Evolutionary conservation across 306 rosid species (phyloP), one percentile per base, ranked within the genome.

Genomic region (Inga leiocalycina): DNA sequence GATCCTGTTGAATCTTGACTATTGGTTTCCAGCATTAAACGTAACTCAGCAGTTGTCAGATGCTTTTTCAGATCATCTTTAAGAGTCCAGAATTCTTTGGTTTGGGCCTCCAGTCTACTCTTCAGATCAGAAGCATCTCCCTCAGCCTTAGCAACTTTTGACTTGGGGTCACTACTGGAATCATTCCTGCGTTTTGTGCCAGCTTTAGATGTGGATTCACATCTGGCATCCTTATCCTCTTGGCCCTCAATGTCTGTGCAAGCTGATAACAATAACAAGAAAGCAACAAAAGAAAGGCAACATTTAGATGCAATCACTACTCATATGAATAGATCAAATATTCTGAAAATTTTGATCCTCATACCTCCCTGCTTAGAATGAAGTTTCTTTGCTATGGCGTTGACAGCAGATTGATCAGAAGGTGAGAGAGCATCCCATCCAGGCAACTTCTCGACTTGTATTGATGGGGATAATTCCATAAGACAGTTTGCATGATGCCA

Each of bases 401-500:
- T 72, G 80, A 96, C 80, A 84, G 89, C 79, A 80, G 89, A 92
- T 88, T 94, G 97, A 88, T 93, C 97, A 86, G 98, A 82, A 61
- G 81, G 68, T 56, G 98, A 86, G 84, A 96, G 92, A 86, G 46
- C 85, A 74, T 84, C 84, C 99, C 98, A 96, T 81, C 99, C 98
- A 72, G 94, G 52, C 81, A 96, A 82, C 91, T 91, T 94, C 82
- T 91, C 93, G 27, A 93, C 84, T 79, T 90, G 78, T 49, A 89
- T 84, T 76, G 94, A 87, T 61, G 97, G 97, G 27, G 90, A 94
- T 46, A 66, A 75, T 80, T 90, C 97, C 87, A 96, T 9, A 83
- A 89, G 89, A 84, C 99, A 96, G 64, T 88, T 96, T 76, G 94
- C 97, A 87, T 96, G 99, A 88, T 94, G 90, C 99, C 99, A 96